Percentiles rank a stretch among this genome's conserved stretches.
Evolutionary conservation across 805 yeast genomes (phyloP).

Genomic region (Wickerhamiella domercqiae): DNA sequence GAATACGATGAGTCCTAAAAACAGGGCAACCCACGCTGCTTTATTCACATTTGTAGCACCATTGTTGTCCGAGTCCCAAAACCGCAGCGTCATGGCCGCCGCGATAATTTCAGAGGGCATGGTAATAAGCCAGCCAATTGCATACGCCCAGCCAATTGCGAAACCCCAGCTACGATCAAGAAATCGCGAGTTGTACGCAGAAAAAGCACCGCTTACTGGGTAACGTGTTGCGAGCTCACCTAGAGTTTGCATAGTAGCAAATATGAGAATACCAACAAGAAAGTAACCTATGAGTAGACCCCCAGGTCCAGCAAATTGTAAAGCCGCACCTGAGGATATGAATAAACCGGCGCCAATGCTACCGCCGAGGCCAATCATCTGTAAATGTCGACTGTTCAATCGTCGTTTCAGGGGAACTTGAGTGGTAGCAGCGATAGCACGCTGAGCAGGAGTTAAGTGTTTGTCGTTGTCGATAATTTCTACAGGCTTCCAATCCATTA

Average conservation of each 20-base stretch:
- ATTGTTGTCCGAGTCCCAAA: conserved; percentile 34
- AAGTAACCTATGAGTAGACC: conserved; percentile 40
- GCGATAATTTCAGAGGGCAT: conserved; percentile 52
- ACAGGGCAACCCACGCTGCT: conserved; percentile 40
- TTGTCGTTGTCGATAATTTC: neutral
- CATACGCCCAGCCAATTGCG: conserved; percentile 57
- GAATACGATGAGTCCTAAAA: conserved; percentile 32
- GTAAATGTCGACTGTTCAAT: conserved; percentile 40
- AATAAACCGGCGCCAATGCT: conserved; percentile 63
- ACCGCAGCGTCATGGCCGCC: conserved; percentile 39
- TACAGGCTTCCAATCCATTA: conserved; percentile 7
- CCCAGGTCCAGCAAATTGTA: conserved; percentile 44
- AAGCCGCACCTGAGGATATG: conserved; percentile 51
- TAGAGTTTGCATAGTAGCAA: conserved; percentile 46
- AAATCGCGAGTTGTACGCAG: conserved; percentile 43
- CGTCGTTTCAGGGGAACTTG: conserved; percentile 33
- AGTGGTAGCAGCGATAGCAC: conserved; percentile 28
- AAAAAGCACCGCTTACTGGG: conserved; percentile 48
- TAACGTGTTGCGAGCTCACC: conserved; percentile 57
- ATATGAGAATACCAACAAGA: conserved; percentile 46
- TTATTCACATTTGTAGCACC: conserved; percentile 28
- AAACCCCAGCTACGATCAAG: conserved; percentile 55
- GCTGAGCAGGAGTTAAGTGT: conserved; percentile 14
- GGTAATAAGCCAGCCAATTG: conserved; percentile 45
- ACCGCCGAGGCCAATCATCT: conserved; percentile 60